Base-by-base conservation (phyloP, 306 rosid genomes). In the Cicer yamashitae region DNA sequence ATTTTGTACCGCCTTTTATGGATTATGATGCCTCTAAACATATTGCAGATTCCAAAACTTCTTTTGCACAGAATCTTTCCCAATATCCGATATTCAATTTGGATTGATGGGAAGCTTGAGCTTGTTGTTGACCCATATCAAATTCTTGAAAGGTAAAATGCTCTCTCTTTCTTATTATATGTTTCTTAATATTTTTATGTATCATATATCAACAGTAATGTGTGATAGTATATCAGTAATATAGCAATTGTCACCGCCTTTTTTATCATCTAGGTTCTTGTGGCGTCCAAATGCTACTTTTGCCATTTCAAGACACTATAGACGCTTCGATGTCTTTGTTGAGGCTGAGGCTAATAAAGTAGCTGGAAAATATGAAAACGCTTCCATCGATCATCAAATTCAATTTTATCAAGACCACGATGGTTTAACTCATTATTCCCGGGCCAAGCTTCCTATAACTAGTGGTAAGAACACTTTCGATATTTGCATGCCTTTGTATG, bases 261-360 rank as follows among this genome's bases (percentile, higher is more conserved):
- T 72, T 47, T 10, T 70, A 52, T 75, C 37, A 30, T 80, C 65
- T 88, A 94, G 99, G 90, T 94, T 90, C 87, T 85, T 94, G 89
- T 94, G 97, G 97, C 96, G 96, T 18, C 77, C 89, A 70, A 94
- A 94, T 81, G 94, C 96, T 9, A 92, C 89, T 70, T 86, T 94
- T 82, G 97, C 97, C 58, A 92, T 94, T 78, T 94, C 99, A 78
- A 92, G 90, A 81, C 99, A 94, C 85, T 94, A 94, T 56, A 90
- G 84, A 63, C 96, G 97, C 78, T 92, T 85, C 79, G 99, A 94
- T 77, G 99, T 90, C 53, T 90, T 90, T 88, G 93, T 84, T 38
- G 98, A 92, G 86, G 99, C 99, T 62, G 98, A 92, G 86, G 99
- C 99, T 72, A 94, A 94, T 73, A 92, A 88, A 78, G 96, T 84